Evolutionary conservation across 192 early-diverging fungal genomes (phyloP).

Genomic region (Geranomyces michiganensis): DNA sequence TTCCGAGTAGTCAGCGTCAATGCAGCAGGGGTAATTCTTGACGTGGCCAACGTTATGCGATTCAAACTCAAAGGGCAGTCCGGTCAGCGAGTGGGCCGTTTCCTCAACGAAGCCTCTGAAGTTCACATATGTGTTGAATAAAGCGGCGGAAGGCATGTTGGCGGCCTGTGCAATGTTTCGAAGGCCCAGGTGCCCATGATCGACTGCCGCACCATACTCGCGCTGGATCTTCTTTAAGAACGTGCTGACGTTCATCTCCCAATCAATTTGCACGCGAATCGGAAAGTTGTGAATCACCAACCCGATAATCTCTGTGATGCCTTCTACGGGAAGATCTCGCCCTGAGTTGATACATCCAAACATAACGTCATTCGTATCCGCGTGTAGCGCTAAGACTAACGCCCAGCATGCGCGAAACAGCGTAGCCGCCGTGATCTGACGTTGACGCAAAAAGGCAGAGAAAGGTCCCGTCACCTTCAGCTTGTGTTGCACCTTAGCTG

Average conservation of each 20-base stretch:
- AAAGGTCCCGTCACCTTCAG: no score
- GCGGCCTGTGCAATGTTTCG: not conserved
- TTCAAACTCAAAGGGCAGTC: not conserved
- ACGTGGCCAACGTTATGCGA: not conserved
- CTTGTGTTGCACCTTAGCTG: no score
- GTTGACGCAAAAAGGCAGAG: no score
- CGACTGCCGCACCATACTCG: not conserved
- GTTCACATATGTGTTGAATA: not conserved
- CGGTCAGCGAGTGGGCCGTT: not conserved
- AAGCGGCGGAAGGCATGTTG: not conserved
- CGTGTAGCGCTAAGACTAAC: slow-evolving; percentile 18
- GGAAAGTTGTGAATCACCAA: slow-evolving; percentile 20
- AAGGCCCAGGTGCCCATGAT: not conserved
- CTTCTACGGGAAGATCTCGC: slow-evolving; percentile 21
- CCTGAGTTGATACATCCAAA: slow-evolving; percentile 37
- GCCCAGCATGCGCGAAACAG: slow-evolving; percentile 38
- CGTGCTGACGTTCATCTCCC: not conserved
- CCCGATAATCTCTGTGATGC: slow-evolving; percentile 31
- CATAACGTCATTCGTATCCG: slow-evolving; percentile 28
- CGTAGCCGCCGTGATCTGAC: slow-evolving; percentile 21
- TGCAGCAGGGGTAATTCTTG: not conserved
- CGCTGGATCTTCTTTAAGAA: not conserved
- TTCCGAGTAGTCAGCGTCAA: not conserved
- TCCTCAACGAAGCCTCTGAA: not conserved
- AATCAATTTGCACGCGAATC: not conserved